phyloP scores from a whole-genome alignment of 345 rosid genomes.

The Carallia brachiata region DNA sequence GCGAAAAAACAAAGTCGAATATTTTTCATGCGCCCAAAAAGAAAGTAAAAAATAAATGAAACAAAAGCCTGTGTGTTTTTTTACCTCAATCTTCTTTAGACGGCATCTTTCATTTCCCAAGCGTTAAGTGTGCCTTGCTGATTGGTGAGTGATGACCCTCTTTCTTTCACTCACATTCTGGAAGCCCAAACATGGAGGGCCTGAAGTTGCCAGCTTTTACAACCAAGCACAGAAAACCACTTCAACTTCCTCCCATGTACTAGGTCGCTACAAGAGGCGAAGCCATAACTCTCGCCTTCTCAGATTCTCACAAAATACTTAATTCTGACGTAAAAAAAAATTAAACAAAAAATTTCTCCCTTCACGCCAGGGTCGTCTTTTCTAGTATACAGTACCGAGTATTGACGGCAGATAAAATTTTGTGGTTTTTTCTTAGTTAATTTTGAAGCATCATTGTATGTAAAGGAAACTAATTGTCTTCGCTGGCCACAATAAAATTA shows the following conservation, averaged over 20 bases:
- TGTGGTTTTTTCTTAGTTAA: too few species aligned
- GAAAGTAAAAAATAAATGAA: too few species aligned
- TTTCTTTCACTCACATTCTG: not conserved
- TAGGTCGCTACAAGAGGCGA: too few species aligned
- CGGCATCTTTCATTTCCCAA: not conserved
- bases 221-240: not conserved
- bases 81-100: not conserved
- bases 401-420: too few species aligned
- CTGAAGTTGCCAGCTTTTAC: not conserved
- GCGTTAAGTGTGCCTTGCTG: not conserved
- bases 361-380: not conserved
- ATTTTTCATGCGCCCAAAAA: too few species aligned
- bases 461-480: too few species aligned
- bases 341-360: not conserved
- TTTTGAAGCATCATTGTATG: too few species aligned
- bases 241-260: not conserved
- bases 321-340: not conserved
- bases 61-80: not conserved
- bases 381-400: too few species aligned
- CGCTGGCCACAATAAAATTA: too few species aligned
- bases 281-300: too few species aligned
- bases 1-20: too few species aligned
- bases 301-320: too few species aligned
- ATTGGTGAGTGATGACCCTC: not conserved
- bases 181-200: not conserved